Conservation (phyloP, 441 rosid genomes). For the Biscutella laevigata region DNA sequence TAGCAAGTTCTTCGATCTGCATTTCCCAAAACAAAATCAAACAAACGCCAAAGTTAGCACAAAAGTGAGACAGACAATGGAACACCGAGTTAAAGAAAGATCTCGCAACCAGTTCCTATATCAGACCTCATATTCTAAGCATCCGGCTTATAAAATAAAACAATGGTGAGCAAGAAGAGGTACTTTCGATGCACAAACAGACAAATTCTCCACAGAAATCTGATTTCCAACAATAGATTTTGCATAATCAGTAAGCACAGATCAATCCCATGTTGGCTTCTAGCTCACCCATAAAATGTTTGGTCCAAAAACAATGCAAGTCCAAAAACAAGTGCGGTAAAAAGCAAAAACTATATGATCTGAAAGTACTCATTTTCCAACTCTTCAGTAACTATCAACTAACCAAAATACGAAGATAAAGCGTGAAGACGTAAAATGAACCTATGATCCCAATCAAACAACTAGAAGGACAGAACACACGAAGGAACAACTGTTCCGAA, state of each 20-base stretch:
- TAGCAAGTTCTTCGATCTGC: constrained; percentile 78
- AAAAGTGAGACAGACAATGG: background rate
- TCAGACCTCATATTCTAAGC: background rate
- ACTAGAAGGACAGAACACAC: background rate
- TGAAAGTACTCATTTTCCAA: background rate
- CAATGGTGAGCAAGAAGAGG: background rate
- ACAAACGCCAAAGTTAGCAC: constrained; percentile 1
- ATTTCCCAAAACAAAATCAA: constrained; percentile 25
- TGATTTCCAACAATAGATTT: background rate
- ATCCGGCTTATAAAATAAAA: background rate
- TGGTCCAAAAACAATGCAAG: constrained; percentile 17
- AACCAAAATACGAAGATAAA: background rate
- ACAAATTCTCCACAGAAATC: background rate
- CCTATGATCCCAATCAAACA: background rate
- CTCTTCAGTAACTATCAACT: background rate
- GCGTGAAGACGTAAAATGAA: background rate
- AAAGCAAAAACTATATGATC: background rate
- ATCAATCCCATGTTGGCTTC: background rate
- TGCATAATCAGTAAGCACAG: background rate
- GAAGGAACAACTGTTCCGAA: constrained; percentile 3
- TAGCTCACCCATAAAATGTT: constrained; percentile 1
- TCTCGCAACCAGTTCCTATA: background rate
- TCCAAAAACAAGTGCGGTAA: background rate
- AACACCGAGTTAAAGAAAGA: background rate
- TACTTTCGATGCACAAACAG: background rate